Base-by-base conservation (phyloP, 257 asterid species). In the Lycium ferocissimum region DNA sequence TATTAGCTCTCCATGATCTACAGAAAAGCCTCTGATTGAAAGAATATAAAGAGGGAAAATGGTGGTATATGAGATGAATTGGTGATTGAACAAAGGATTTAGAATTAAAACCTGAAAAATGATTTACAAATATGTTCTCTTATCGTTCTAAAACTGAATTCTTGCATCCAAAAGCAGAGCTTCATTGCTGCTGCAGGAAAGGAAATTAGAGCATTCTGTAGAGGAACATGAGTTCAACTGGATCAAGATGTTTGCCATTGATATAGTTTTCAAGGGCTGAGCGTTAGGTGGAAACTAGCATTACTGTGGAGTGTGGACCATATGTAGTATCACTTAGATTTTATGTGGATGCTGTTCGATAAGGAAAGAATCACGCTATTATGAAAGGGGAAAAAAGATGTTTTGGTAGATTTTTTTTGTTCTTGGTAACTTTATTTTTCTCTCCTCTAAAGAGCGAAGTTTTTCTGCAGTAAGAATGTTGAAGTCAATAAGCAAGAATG, bases 291-390 rank as follows among this genome's bases (percentile, higher is more conserved):
- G 81, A 75, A 49, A 14, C 47, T 51, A 53, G 63, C 2, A 70
- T 40, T 70, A 18, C 15, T 70, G 79, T 17, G 79, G 79, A 18
- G 9, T 70, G 79, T 17, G 79, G 79, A 70, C 56, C 26, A 70
- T 40, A 15, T 0, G 54, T 69, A 17, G 79, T 72, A 45, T 72
- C 80, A 26, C 15, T 51, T 51, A 26, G 5, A 51, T 26, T 7
- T 76, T 76, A 13, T 51, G 13, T 76, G 82, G 65, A 51, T 14
- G 65, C 17, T 26, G 22, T 76, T 43, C 38, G 10, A 7, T 7
- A 14, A 10, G 26, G 18, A 51, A 51, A 76, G 81, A 22, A 51
- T 75, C 81, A 49, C 6, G 13, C 45, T 3, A 13, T 13, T 12
- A 76, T 1, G 11, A 56, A 53, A 3, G 47, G 26, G 37, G 15